A percentile compares a stretch with the other conserved stretches of the same genome.
These are phyloP conservation scores for Ascochyta fabae DNA, from an alignment of 2,329 filamentous ascomycete genomes.

Conservation along the genomic window DNA sequence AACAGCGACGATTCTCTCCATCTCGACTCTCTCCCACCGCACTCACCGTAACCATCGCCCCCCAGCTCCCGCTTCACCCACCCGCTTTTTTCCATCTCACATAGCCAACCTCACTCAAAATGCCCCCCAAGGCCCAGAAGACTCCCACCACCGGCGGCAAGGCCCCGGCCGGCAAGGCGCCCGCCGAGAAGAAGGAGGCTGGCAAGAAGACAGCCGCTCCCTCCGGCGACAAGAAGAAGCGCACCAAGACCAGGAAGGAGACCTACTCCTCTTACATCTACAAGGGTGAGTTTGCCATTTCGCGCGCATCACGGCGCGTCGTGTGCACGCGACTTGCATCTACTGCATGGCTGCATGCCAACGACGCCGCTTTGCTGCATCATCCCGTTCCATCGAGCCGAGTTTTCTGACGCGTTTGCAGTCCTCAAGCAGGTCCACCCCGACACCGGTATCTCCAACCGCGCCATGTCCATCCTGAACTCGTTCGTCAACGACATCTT, in stretches of 20 bases:
- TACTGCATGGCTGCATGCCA: neutral
- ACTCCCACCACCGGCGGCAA: slow-evolving; percentile 93
- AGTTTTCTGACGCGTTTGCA: slow-evolving; percentile 49
- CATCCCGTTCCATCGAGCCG: slow-evolving; percentile 25
- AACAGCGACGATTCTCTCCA: slow-evolving; percentile 49
- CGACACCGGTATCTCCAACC: slow-evolving; percentile 99
- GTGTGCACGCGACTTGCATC: slow-evolving; percentile 9
- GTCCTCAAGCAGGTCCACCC: slow-evolving; percentile 99
- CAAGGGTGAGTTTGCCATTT: slow-evolving; percentile 75
- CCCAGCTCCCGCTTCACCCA: slow-evolving; percentile 27
- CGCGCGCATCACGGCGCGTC: slow-evolving; percentile 16
- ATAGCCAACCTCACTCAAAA: slow-evolving; percentile 58
- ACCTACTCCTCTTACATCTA: slow-evolving; percentile 99
- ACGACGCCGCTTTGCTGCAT: slow-evolving; percentile 37
- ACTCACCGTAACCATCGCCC: slow-evolving; percentile 34
- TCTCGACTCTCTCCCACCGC: slow-evolving; percentile 46
- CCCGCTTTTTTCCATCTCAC: slow-evolving; percentile 17
- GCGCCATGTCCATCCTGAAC: slow-evolving; percentile 99
- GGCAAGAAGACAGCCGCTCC: slow-evolving; percentile 98
- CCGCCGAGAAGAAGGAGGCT: slow-evolving; percentile 98
- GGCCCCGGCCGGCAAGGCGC: slow-evolving; percentile 80
- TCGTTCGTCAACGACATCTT: slow-evolving; percentile 99
- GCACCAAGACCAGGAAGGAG: slow-evolving; percentile 99
- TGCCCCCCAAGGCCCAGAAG: slow-evolving; percentile 99
- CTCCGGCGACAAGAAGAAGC: slow-evolving; percentile 99